Percentiles rank a stretch among this genome's conserved stretches.
Conservation (phyloP, 257 asterid species). For the Anisodus tanguticus region DNA sequence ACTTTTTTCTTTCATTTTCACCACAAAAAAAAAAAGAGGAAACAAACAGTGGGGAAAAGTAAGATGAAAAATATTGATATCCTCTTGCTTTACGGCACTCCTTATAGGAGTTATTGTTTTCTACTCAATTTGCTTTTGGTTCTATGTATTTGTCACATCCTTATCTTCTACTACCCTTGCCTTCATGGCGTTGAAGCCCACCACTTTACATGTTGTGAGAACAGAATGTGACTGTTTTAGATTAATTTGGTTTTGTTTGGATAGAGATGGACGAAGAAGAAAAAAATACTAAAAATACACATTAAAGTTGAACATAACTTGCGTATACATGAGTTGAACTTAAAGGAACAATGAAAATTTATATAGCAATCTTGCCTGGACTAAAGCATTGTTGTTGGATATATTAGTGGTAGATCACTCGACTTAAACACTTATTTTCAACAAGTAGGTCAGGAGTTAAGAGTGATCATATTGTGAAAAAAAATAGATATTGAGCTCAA, state of each 20-base stretch:
- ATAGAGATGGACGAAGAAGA: background rate
- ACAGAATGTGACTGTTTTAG: background rate
- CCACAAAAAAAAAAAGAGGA: background rate
- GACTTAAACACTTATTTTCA: background rate
- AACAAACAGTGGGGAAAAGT: background rate
- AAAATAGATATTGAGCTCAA: too few relatives aligned
- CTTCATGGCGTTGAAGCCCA: constrained; percentile 18
- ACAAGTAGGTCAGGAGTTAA: background rate
- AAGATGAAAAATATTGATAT: background rate
- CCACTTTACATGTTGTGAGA: constrained; percentile 3
- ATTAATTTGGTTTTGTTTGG: background rate
- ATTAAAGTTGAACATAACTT: background rate
- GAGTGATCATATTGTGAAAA: background rate
- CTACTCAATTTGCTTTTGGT: constrained; percentile 26
- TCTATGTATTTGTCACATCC: constrained; percentile 9
- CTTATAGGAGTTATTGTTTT: constrained; percentile 11
- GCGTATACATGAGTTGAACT: too few relatives aligned
- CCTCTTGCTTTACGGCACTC: background rate
- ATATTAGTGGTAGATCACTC: background rate
- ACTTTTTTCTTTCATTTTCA: background rate
- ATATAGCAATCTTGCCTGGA: too few relatives aligned
- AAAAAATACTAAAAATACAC: background rate
- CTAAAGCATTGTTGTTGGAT: too few relatives aligned
- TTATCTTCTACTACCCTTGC: background rate
- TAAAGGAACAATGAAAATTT: too few relatives aligned